Conservation (phyloP, 108 stramenopile genomes). For the Nitzschia sp. region DNA sequence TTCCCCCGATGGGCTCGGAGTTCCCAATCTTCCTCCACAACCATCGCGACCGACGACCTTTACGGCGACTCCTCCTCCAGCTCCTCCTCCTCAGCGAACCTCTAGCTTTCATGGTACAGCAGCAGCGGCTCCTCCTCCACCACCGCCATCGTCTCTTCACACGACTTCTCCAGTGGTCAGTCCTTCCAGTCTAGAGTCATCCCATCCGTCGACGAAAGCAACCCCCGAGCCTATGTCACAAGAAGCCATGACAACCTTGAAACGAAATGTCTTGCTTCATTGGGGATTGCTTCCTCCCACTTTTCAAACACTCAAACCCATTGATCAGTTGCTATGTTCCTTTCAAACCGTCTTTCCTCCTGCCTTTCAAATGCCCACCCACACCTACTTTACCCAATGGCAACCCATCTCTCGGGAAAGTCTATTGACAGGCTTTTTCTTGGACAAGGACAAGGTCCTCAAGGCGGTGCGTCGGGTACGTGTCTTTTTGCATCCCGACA, state of each 20-base stretch:
- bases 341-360: conserved; percentile 85
- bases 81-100: neutral
- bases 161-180: conserved; percentile 52
- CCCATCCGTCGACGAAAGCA: conserved; percentile 10
- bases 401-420: conserved; percentile 54
- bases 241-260: conserved; percentile 62
- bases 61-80: neutral
- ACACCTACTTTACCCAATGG: conserved; percentile 79
- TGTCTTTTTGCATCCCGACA: conserved; percentile 83
- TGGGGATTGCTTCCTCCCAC: conserved; percentile 83
- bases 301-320: conserved; percentile 67
- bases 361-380: conserved; percentile 61
- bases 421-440: conserved; percentile 19
- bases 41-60: conserved; percentile 5
- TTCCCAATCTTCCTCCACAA: conserved; percentile 15
- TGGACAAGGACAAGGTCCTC: conserved; percentile 72
- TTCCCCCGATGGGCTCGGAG: neutral
- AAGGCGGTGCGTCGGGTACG: conserved; percentile 80
- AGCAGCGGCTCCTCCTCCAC: neutral
- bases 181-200: conserved; percentile 28
- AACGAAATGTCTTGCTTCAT: conserved; percentile 68
- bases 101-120: conserved; percentile 3
- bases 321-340: conserved; percentile 60
- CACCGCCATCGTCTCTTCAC: conserved; percentile 10
- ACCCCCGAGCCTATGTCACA: conserved; percentile 40